phyloP scores from a whole-genome alignment of 2,329 filamentous ascomycete species.

The Pseudogymnoascus sp. region DNA sequence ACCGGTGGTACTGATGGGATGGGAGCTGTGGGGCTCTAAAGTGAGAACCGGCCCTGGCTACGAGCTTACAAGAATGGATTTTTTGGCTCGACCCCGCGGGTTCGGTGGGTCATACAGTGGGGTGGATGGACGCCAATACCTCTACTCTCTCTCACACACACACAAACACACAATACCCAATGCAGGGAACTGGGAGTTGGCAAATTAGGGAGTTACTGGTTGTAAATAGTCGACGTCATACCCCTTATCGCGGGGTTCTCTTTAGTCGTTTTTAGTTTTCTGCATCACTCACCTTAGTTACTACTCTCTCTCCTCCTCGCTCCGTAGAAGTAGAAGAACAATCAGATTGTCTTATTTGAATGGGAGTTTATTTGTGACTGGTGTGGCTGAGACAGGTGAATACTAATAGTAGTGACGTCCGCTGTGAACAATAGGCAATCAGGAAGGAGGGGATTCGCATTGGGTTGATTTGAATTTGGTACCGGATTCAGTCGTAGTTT shows the following conservation, averaged over 20 bases:
- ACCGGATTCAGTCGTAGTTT: background rate
- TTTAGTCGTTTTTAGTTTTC: constrained; percentile 7
- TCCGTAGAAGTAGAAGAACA: constrained; percentile 5
- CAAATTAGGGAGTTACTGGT: background rate
- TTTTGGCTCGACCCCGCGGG: constrained; percentile 5
- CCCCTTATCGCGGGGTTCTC: constrained; percentile 3
- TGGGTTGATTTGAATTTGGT: background rate
- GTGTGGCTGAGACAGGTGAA: background rate
- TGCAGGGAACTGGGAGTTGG: constrained; percentile 7
- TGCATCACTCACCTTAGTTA: background rate
- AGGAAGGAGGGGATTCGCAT: background rate
- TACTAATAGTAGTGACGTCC: background rate
- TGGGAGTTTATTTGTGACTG: background rate
- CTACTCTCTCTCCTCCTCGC: constrained; percentile 1
- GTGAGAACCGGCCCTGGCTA: background rate
- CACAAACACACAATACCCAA: background rate
- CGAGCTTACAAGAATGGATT: background rate
- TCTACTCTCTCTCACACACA: background rate
- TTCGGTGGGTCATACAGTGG: background rate
- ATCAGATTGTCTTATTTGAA: background rate
- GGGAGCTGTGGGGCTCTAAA: constrained; percentile 27
- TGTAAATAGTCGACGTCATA: constrained; percentile 10
- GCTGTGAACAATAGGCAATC: background rate
- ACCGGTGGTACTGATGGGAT: constrained; percentile 40
- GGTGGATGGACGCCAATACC: background rate